A percentile compares a stretch with the other conserved stretches of the same genome.
phyloP scores from a whole-genome alignment of 1,284 basidiomycete species.

The Cronartium ribicola region DNA sequence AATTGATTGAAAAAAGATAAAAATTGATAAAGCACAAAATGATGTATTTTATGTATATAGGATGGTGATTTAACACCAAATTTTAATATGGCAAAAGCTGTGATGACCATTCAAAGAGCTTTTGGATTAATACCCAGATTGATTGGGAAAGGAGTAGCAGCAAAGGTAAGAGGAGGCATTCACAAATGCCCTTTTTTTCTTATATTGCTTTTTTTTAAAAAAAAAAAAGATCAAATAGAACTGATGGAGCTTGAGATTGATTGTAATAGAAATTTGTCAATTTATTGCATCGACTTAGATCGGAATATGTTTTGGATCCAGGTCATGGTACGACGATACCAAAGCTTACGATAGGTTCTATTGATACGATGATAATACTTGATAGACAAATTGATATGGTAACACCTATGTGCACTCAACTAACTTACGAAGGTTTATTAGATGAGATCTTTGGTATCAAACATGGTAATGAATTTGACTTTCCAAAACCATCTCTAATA shows the following conservation, averaged over 20 bases:
- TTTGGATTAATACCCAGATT: slow-evolving; percentile 89
- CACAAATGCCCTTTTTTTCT: background rate
- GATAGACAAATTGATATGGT: slow-evolving; percentile 93
- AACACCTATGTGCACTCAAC: slow-evolving; percentile 87
- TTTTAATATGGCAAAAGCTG: slow-evolving; percentile 79
- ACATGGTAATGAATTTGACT: slow-evolving; percentile 62
- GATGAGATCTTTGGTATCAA: slow-evolving; percentile 87
- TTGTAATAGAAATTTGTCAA: slow-evolving; percentile 67
- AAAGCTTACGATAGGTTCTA: slow-evolving; percentile 50
- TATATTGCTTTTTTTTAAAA: background rate
- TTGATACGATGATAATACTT: slow-evolving; percentile 83
- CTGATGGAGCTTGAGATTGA: background rate
- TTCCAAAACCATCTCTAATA: background rate
- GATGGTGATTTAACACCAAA: slow-evolving; percentile 89
- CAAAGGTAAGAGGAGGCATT: slow-evolving; percentile 69
- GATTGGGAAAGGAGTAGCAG: slow-evolving; percentile 86
- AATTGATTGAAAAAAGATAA: background rate
- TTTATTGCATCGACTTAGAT: slow-evolving; percentile 63
- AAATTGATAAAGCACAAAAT: slow-evolving; percentile 28
- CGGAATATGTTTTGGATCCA: slow-evolving; percentile 46
- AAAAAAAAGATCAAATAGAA: background rate
- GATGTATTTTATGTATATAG: slow-evolving; percentile 54
- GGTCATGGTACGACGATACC: slow-evolving; percentile 33
- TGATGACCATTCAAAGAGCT: slow-evolving; percentile 76
- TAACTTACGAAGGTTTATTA: slow-evolving; percentile 95